Base-by-base conservation (phyloP, 495 filamentous ascomycete genomes). In the Choiromyces venosus region DNA sequence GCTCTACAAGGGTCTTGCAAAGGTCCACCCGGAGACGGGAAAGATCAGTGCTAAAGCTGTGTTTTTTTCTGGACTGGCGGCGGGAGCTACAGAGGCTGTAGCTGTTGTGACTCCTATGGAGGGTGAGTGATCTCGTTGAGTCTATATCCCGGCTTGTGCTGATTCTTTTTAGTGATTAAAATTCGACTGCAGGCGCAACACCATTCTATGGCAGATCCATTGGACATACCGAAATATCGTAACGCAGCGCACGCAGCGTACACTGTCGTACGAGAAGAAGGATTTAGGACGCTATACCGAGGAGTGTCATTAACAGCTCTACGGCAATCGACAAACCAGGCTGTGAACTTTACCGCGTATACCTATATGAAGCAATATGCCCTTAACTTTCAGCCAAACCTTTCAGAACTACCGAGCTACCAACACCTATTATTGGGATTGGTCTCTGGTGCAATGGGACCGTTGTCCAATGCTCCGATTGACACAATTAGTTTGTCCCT, bases 261-360 rank as follows among this genome's bases (percentile, higher is more conserved):
- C 85, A 97, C 93, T 40, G 92, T 99, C 64, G 83, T 98, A 37
- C 88, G 88, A 76, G 95, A 99, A 83, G 95, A 99, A 84, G 95
- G 95, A 1, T 82, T 92, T 81, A 88, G 91, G 70, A 89, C 92
- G 6, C 83, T 99, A 42, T 99, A 97, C 83, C 91, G 95, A 66
- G 95, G 95, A 78, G 94, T 99, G 19, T 92, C 91, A 25, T 87
- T 99, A 33, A 99, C 95, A 2, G 95, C 93, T 1, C 88, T 98
- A 71, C 88, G 95, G 68, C 95, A 99, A 83, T 95, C 94, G 71
- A 93, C 89, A 72, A 99, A 99, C 85, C 95, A 99, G 85, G 95
- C 96, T 16, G 91, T 96, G 81, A 99, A 99, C 86, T 99, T 99
- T 86, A 97, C 94, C 37, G 96, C 96, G 16, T 99, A 99, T 84